Base-by-base conservation (phyloP, 2,329 filamentous ascomycete species). In the Knoxdaviesia capensis region DNA sequence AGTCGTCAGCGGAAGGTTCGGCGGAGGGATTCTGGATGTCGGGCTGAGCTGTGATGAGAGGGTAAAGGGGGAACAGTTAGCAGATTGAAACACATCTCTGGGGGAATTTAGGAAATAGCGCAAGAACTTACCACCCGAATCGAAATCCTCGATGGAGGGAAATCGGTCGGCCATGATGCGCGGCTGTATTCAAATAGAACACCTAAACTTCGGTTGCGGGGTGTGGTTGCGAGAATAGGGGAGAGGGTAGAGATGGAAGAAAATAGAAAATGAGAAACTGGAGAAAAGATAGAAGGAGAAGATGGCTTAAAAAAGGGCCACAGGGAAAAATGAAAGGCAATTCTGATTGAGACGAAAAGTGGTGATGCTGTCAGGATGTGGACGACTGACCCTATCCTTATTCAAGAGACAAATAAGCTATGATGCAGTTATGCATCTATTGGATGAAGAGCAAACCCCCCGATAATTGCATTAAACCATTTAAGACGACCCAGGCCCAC, bases 61-160 rank as follows among this genome's bases (percentile, higher is more conserved):
- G 7, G 31, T 36, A 36, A 10, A 36, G 35, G 29, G 6, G 5
- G 7, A 30, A 34, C 33, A 38, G 28, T 39, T 35, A 42, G 34
- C 35, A 38, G 34, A 34, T 34, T 41, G 36, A 36, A 41, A 34
- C 37, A 40, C 28, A 41, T 41, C 46, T 5, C 41, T 38, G 38
- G 37, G 39, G 44, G 9, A 45, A 10, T 20, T 28, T 30, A 20
- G 28, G 34, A n/a, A 33, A 31, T 38, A 20, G 35, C 28, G 4
- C 36, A 10, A 31, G 34, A 11, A 28, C 65, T 58, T 60, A 75
- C 71, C 69, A 52, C 70, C 71, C 31, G 70, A 70, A 58, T 81
- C 77, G 55, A 86, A 81, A 54, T 86, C 80, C 59, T 86, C 80
- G 52, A 86, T 63, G 38, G 80, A 83, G 51, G 80, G 80, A 58